Percentiles rank a stretch among this genome's conserved stretches.
phyloP scores from a whole-genome alignment of 768 basidiomycete species.

The Podaxis pistillaris region DNA sequence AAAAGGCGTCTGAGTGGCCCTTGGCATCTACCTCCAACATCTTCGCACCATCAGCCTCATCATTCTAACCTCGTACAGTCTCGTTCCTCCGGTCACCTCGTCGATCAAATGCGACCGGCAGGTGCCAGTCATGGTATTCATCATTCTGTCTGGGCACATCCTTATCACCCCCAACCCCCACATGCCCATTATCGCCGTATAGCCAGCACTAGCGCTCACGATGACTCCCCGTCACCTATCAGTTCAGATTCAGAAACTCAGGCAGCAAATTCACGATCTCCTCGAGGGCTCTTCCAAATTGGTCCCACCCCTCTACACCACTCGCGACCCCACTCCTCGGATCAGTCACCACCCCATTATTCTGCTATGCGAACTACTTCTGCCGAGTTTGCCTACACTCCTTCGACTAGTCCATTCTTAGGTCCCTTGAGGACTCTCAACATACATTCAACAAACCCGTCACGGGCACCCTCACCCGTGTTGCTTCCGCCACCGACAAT shows the following conservation, averaged over 20 bases:
- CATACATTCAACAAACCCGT: slow-evolving; percentile 67
- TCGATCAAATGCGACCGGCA: slow-evolving; percentile 31
- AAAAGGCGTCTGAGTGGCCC: slow-evolving; percentile 55
- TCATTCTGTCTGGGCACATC: slow-evolving; percentile 30
- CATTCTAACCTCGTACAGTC: slow-evolving; percentile 33
- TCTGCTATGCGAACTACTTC: slow-evolving; percentile 27
- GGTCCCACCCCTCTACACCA: slow-evolving; percentile 20
- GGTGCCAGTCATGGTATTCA: slow-evolving; percentile 24
- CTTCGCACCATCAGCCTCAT: slow-evolving; percentile 24
- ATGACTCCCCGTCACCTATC: slow-evolving; percentile 68
- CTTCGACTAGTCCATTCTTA: slow-evolving; percentile 78
- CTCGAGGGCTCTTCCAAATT: slow-evolving; percentile 32
- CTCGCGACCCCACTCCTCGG: slow-evolving; percentile 21
- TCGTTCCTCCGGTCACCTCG: slow-evolving; percentile 42
- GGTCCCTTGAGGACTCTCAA: slow-evolving; percentile 75
- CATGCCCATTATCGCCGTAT: slow-evolving; percentile 32
- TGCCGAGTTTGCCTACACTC: slow-evolving; percentile 49
- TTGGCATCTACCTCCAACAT: slow-evolving; percentile 46
- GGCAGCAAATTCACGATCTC: slow-evolving; percentile 28
- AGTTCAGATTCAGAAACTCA: slow-evolving; percentile 64
- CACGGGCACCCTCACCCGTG: slow-evolving; percentile 72
- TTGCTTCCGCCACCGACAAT: slow-evolving; percentile 50
- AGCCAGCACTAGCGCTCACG: slow-evolving; percentile 32
- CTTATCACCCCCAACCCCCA: slow-evolving; percentile 45
- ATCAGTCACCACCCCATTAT: slow-evolving; percentile 31